Evolutionary conservation across 805 yeast species (phyloP), one percentile per base, ranked within the genome.

Genomic region (Saturnispora diversa): DNA sequence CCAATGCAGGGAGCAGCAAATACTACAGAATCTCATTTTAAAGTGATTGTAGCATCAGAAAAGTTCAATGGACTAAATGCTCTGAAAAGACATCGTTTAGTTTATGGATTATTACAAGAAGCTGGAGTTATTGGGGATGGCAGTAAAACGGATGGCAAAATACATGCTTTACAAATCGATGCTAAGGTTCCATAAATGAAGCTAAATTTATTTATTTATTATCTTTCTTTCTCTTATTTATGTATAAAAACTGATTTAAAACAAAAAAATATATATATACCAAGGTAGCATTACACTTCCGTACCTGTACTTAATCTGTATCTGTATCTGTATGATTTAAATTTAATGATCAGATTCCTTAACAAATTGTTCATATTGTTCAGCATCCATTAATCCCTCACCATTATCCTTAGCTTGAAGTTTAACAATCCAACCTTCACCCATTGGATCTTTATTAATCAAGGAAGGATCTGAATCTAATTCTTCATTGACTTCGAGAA

Each of bases 361-460:
- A 52, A 84, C 66, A 41, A 72, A 70, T 31, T 64, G 64, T 51
- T 71, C 74, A 58, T 81, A 81, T 40, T 67, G 74, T 38, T 69
- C 77, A 52, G 68, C 72, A 42, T 65, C 62, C 60, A 80, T 56
- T 52, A 80, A 67, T 11, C 67, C 74, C 37, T 60, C 71, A n/a
- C 49, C 46, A 15, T 35, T 45, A n/a, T 61, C 65, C 17, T 56
- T 49, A 44, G 84, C 63, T 62, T 80, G 72, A 50, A 90, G 63
- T 64, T 85, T 84, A 40, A 84, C 85, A 47, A 90, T 75, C 96
- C 96, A 90, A 27, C 94, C 97, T 43, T 77, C 78, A 41, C 97
- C 97, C 78, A 84, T 70, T 36, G 98, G 97, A 56, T 87, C 97
- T 48, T 67, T 63, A 65, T 88, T 90, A 54, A 92, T 75, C 52